Evolutionary conservation across 352 stramenopile species (phyloP), one percentile per base, ranked within the genome.

Genomic region (Phytopythium ostracodes): DNA sequence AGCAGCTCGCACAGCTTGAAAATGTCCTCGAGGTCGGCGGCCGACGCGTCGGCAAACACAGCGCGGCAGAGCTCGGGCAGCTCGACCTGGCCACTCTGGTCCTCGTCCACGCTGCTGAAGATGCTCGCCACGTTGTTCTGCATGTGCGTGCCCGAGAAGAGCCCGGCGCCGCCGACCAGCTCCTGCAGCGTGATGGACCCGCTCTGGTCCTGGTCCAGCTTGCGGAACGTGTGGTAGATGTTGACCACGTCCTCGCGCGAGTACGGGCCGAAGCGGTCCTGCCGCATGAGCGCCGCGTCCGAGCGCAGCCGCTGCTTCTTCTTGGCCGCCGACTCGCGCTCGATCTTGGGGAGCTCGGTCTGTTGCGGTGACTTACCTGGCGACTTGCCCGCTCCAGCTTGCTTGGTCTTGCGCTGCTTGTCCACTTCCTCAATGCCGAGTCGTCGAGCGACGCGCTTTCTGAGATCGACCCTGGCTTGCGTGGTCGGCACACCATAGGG

Each of bases 81-180:
- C 43, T 94, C 84, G 47, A 94, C 87, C 25, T 84, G 73, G 22
- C 84, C 84, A 62, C 84, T 94, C 20, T 88, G 73, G 62, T 94
- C 82, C 42, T 75, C 66, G 65, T 94, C 84, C 55, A 94, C 79
- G 42, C 79, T 87, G 59, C 71, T 83, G 67, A 94, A 94, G 53
- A 94, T 88, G 31, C 84, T 84, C 52, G 77, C 76, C 2, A 91
- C 65, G 33, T 90, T 89, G 20, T 89, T 77, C 20, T 87, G 79
- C 66, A 91, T 71, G 24, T 89, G 72, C 2, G 73, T 77, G 11
- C 81, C 80, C 0, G 76, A 70, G 62, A 90, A 88, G 18, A 90
- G 66, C 15, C 76, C 79, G 1, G 79, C 72, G n/a, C 76, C 80
- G 20, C 84, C 68, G 7, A 87, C 62, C 0, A 94, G 64, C 52